phyloP scores from a whole-genome alignment of 2,329 filamentous ascomycete species.

The Pyricularia sp. region DNA sequence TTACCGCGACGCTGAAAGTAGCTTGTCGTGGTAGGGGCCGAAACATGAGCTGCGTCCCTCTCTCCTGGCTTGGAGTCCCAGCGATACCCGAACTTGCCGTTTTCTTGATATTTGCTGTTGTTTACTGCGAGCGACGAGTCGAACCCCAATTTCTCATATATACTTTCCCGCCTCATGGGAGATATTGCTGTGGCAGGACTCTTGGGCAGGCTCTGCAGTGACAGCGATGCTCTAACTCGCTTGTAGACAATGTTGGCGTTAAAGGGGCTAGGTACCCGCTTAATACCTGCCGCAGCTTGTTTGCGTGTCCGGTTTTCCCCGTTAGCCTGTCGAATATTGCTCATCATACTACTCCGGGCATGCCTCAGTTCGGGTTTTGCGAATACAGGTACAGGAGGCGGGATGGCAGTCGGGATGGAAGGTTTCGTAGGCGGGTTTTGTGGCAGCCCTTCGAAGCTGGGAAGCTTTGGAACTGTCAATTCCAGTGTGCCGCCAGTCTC shows the following conservation, averaged over 20 bases:
- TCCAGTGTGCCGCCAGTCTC: not conserved
- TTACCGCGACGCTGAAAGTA: constrained; percentile 39
- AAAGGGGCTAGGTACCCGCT: constrained; percentile 47
- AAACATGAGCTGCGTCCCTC: constrained; percentile 16
- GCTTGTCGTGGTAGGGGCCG: constrained; percentile 31
- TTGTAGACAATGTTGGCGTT: constrained; percentile 50
- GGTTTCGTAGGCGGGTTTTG: constrained; percentile 1
- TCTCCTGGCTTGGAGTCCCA: constrained; percentile 19
- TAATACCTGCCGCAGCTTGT: constrained; percentile 20
- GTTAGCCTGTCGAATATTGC: constrained; percentile 21
- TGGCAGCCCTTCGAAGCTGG: not conserved
- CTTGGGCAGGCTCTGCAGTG: constrained; percentile 10
- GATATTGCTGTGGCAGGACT: constrained; percentile 11
- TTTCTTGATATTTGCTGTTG: constrained; percentile 49
- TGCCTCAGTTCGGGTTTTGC: constrained; percentile 52
- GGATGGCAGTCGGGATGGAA: not conserved
- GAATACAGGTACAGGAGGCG: constrained; percentile 29
- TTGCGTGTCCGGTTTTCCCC: not conserved
- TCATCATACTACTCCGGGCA: constrained; percentile 42
- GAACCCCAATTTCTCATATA: constrained; percentile 46
- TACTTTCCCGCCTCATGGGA: constrained; percentile 28
- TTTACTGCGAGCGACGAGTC: constrained; percentile 42
- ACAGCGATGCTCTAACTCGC: constrained; percentile 40
- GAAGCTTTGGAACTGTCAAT: not conserved
- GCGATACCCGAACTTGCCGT: constrained; percentile 42